Conservation (phyloP, 1,284 basidiomycete species). For the Pseudozyma hubeiensis region DNA sequence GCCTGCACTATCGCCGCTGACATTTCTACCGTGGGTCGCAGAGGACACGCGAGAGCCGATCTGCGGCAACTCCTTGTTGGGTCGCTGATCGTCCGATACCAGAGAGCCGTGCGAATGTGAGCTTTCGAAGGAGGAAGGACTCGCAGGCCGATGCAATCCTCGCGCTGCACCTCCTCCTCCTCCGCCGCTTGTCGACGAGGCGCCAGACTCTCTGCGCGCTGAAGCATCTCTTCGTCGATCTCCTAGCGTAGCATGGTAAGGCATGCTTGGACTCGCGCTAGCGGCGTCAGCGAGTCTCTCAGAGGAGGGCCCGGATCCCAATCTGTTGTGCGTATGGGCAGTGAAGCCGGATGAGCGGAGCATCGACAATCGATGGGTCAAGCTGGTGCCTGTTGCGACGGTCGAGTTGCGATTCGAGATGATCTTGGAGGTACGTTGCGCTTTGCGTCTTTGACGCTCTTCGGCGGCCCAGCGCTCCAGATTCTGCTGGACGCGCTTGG, state of each 20-base stretch:
- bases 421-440: slow-evolving; percentile 49
- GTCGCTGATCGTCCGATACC: slow-evolving; percentile 34
- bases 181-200: slow-evolving; percentile 3
- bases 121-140: slow-evolving; percentile 34
- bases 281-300: slow-evolving; percentile 40
- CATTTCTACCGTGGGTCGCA: slow-evolving; percentile 8
- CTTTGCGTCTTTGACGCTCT: slow-evolving; percentile 55
- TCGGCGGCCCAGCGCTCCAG: slow-evolving; percentile 59
- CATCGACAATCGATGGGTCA: slow-evolving; percentile 35
- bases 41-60: slow-evolving; percentile 41
- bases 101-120: slow-evolving; percentile 26
- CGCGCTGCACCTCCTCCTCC: slow-evolving; percentile 4
- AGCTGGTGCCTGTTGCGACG: slow-evolving; percentile 7
- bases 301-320: slow-evolving; percentile 45
- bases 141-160: slow-evolving; percentile 22
- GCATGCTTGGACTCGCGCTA: slow-evolving; percentile 14
- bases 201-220: slow-evolving; percentile 13
- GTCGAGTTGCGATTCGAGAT: slow-evolving; percentile 21
- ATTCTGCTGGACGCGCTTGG: slow-evolving; percentile 54
- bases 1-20: slow-evolving; percentile 12
- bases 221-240: slow-evolving; percentile 4
- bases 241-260: slow-evolving; percentile 6
- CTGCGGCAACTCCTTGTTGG: slow-evolving; percentile 32
- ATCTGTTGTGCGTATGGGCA: slow-evolving; percentile 15
- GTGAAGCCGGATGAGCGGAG: slow-evolving; percentile 14